Evolutionary conservation across 2,329 filamentous ascomycete genomes (phyloP), one percentile per base, ranked within the genome.

Genomic region (Verticillium longisporum): DNA sequence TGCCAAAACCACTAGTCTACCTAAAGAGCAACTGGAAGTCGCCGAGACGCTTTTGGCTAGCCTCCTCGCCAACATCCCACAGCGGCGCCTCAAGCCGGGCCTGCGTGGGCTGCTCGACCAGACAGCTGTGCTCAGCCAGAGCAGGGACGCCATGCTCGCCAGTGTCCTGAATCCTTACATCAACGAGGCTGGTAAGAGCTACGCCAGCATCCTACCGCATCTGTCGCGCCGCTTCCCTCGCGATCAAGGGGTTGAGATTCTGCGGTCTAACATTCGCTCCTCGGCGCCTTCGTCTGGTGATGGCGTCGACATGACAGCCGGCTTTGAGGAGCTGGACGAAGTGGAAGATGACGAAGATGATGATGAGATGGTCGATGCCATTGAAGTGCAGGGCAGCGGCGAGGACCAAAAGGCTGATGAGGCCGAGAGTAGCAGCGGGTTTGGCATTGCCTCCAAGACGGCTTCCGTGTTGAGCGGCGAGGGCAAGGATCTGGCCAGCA

Each of bases 101-200:
- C 71, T 91, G 21, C 88, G 94, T 59, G 84, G 87, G 11, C 85
- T 91, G 57, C 80, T 97, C 64, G 92, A 97, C 69, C 89, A 90
- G 65, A 91, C 90, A 2, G 89, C 91, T 21, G 88, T 97, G 61
- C 76, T 97, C 26, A 83, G 81, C 5, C 80, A 82, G 62, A 82
- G 88, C 71, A 87, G 86, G 69, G 80, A 87, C 36, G 88, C 90
- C 53, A 90, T 97, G 83, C 70, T 95, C 11, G 86, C 92, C 6
- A 94, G 91, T 71, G 87, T 96, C 13, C 78, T 97, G 62, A 92
- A 95, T 72, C 91, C 92, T 0, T 85, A 87, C 73, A 77, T 86
- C 64, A 79, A 87, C 69, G 78, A 84, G 68, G 81, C 87, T 70
- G 83, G 88, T 53, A 79, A 85, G 65, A 83, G 85, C 58, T 84